phyloP scores from a whole-genome alignment of 73 alveolate genomes.

The Tetrahymena malaccensis region DNA sequence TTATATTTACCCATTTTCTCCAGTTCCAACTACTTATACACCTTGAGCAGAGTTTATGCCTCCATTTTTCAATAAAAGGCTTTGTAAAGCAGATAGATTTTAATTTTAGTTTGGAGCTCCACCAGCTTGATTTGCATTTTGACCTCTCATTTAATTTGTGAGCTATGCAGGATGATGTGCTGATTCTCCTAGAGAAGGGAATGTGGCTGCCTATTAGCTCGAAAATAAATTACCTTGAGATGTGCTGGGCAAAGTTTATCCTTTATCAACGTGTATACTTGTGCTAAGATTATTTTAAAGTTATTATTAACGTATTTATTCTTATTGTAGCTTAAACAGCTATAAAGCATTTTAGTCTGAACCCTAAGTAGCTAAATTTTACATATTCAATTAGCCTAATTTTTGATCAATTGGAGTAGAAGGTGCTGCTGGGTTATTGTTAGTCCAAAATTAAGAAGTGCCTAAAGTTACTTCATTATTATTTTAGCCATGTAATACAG shows the following conservation, averaged over 20 bases:
- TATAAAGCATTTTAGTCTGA: background rate
- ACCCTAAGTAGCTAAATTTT: background rate
- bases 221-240: background rate
- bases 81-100: background rate
- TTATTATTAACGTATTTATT: background rate
- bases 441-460: background rate
- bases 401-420: background rate
- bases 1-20: background rate
- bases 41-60: background rate
- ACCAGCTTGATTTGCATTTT: background rate
- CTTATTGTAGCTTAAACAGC: background rate
- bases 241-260: background rate
- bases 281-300: background rate
- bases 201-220: background rate
- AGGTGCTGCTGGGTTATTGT: background rate
- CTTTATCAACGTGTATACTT: background rate
- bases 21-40: background rate
- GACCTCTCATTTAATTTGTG: background rate
- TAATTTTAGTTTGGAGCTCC: background rate
- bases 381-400: background rate
- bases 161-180: background rate
- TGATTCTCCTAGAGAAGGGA: background rate
- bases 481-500: background rate
- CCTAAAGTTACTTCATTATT: background rate
- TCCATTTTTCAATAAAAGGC: background rate